A percentile compares a stretch with the other conserved stretches of the same genome.
These are phyloP conservation scores for Alternaria gansuensis DNA, from an alignment of 2,329 filamentous ascomycete genomes.

Conservation along the genomic window DNA sequence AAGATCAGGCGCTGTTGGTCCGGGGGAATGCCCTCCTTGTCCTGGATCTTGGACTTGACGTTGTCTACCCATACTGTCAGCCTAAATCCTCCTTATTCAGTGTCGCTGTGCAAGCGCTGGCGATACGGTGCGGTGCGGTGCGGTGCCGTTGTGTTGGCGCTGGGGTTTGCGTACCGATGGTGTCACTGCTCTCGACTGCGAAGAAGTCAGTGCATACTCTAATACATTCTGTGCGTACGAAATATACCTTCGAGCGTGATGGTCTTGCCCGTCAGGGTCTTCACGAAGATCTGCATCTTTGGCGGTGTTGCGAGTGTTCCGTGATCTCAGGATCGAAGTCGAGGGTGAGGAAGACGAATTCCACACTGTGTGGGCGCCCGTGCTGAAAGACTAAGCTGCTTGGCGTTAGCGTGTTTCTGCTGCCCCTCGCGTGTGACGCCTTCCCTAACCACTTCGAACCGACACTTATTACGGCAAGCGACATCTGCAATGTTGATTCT, in stretches of 20 bases:
- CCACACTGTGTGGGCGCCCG: constrained; percentile 28
- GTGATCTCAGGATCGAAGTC: constrained; percentile 42
- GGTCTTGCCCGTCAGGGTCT: constrained; percentile 99
- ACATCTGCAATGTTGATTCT: neutral
- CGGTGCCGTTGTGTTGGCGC: constrained; percentile 26
- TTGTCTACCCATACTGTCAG: constrained; percentile 69
- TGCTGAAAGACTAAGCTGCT: constrained; percentile 25
- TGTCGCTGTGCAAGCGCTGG: constrained; percentile 17
- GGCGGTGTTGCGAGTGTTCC: constrained; percentile 40
- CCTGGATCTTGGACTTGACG: constrained; percentile 99
- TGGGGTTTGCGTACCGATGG: constrained; percentile 67
- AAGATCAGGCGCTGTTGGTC: constrained; percentile 99
- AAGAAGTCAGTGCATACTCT: constrained; percentile 4
- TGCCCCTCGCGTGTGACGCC: constrained; percentile 24
- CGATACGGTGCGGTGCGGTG: constrained; percentile 25
- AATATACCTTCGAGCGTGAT: constrained; percentile 86
- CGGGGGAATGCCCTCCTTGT: constrained; percentile 98
- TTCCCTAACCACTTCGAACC: neutral
- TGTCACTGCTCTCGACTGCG: constrained; percentile 88
- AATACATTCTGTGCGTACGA: neutral
- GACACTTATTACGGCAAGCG: neutral
- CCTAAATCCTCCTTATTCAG: constrained; percentile 11
- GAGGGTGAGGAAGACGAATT: constrained; percentile 30
- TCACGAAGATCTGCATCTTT: constrained; percentile 78
- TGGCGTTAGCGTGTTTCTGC: constrained; percentile 11